A percentile compares a stretch with the other conserved stretches of the same genome.
These are phyloP conservation scores for Bacidia gigantensis DNA, from an alignment of 495 filamentous ascomycete genomes.

Conservation along the genomic window DNA sequence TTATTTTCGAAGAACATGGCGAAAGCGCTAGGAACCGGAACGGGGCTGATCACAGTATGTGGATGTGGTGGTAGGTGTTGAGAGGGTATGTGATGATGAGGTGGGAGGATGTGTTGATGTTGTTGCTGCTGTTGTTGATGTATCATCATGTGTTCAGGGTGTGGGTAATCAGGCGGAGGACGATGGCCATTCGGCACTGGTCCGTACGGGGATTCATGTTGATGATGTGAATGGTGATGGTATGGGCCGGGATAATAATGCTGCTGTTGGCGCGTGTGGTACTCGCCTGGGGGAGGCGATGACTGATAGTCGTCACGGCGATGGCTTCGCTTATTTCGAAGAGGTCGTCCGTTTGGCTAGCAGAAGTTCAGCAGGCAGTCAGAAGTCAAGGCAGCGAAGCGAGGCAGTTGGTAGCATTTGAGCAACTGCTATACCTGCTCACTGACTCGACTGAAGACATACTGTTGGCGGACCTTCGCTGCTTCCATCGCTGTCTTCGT, in stretches of 20 bases:
- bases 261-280: slow-evolving; percentile 8
- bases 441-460: slow-evolving; percentile 1
- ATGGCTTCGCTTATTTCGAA: slow-evolving; percentile 64
- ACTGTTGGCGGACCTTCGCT: slow-evolving; percentile 18
- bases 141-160: background rate
- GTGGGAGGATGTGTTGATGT: background rate
- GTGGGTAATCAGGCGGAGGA: background rate
- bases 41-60: slow-evolving; percentile 1
- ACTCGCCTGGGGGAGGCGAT: slow-evolving; percentile 8
- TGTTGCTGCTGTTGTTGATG: slow-evolving; percentile 6
- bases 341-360: slow-evolving; percentile 80
- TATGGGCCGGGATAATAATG: slow-evolving; percentile 16
- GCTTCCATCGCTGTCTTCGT: slow-evolving; percentile 19
- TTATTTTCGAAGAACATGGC: slow-evolving; percentile 16
- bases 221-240: slow-evolving; percentile 15
- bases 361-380: slow-evolving; percentile 10
- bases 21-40: slow-evolving; percentile 4
- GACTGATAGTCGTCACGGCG: slow-evolving; percentile 15
- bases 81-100: background rate
- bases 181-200: slow-evolving; percentile 6
- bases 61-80: slow-evolving; percentile 7
- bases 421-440: background rate
- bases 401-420: background rate
- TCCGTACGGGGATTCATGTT: slow-evolving; percentile 10
- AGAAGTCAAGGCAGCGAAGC: slow-evolving; percentile 1